Percentiles rank a stretch among this genome's conserved stretches.
Evolutionary conservation across 495 filamentous ascomycete genomes (phyloP).

Genomic region (Penicillium flavigenum): DNA sequence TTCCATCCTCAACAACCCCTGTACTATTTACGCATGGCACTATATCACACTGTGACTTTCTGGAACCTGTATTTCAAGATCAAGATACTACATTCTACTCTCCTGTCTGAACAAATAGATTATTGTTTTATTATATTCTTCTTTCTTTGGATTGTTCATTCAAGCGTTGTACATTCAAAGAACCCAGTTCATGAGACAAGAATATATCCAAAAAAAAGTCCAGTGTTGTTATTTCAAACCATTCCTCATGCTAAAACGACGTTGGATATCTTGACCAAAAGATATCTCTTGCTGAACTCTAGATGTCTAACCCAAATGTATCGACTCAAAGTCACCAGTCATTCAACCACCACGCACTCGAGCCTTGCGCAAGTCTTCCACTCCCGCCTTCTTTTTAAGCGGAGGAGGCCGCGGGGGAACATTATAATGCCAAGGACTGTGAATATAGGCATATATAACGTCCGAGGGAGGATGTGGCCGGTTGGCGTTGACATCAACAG

Average conservation of each 20-base stretch:
- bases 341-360: not conserved
- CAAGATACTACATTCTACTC: constrained; percentile 31
- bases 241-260: too few species aligned
- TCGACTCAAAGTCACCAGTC: not conserved
- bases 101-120: constrained; percentile 35
- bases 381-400: not conserved
- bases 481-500: not conserved
- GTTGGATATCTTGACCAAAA: too few species aligned
- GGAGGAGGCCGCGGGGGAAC: not conserved
- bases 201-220: too few species aligned
- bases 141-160: not conserved
- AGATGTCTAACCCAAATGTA: not conserved
- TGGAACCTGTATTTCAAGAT: constrained; percentile 32
- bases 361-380: not conserved
- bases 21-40: constrained; percentile 28
- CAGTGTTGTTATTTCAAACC: too few species aligned
- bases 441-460: not conserved
- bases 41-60: constrained; percentile 24
- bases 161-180: too few species aligned
- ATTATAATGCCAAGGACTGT: too few species aligned
- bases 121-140: not conserved
- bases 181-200: too few species aligned
- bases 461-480: not conserved
- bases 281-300: not conserved
- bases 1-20: constrained; percentile 14